Conservation (phyloP, 768 basidiomycete genomes). For the Boletus subparvulus region DNA sequence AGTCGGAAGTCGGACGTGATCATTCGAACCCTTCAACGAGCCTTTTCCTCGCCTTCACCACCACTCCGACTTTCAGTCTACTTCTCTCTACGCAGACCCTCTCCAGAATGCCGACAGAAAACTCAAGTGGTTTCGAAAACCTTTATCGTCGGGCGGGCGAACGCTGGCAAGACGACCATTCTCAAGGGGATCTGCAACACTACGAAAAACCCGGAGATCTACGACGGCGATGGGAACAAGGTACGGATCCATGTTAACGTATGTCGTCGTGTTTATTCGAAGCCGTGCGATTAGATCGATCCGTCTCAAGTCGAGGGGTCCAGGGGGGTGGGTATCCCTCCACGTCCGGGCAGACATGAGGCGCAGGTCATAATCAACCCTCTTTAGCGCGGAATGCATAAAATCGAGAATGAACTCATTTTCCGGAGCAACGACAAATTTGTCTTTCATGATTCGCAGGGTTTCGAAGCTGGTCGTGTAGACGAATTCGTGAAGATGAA, state of each 20-base stretch:
- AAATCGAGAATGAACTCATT: conserved; percentile 1
- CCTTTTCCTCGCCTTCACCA: background rate
- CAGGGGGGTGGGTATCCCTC: background rate
- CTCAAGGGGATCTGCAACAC: conserved; percentile 2
- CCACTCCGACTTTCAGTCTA: background rate
- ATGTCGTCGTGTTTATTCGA: background rate
- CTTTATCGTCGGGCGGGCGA: conserved; percentile 2
- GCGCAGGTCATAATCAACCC: too few relatives aligned
- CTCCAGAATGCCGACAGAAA: too few relatives aligned
- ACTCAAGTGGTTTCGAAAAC: too few relatives aligned
- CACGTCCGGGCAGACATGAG: too few relatives aligned
- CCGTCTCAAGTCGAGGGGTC: background rate
- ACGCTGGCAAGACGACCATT: conserved; percentile 6
- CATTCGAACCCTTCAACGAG: too few relatives aligned
- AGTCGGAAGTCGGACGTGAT: too few relatives aligned
- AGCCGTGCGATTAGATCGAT: background rate
- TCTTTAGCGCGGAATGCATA: background rate
- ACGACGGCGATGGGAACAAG: background rate
- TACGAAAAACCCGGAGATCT: conserved; percentile 5
- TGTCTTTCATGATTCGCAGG: conserved; percentile 5
- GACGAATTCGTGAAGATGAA: too few relatives aligned
- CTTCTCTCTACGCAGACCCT: too few relatives aligned
- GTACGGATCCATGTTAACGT: background rate
- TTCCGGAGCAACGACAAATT: conserved; percentile 2
- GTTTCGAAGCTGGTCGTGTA: too few relatives aligned